phyloP scores from a whole-genome alignment of 257 asterid species.

The Vinca minor region DNA sequence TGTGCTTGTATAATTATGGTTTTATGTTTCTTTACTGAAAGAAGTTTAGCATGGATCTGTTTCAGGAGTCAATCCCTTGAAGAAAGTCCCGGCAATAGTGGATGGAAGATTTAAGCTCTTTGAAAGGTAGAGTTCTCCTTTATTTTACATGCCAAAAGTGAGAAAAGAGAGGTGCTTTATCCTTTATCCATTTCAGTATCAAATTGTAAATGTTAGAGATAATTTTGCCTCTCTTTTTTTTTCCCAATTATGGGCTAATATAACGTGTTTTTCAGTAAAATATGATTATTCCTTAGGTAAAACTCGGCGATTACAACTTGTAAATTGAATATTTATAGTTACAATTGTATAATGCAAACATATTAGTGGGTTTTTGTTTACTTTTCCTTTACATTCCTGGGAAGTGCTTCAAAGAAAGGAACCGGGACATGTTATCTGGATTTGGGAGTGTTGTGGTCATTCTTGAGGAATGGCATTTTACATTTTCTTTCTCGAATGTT shows the following conservation, averaged over 20 bases:
- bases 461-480: not conserved
- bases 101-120: conserved; percentile 84
- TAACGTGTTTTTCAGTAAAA: not conserved
- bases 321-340: not conserved
- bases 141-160: not conserved
- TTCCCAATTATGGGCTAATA: not conserved
- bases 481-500: not conserved
- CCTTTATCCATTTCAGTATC: not conserved
- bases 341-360: not conserved
- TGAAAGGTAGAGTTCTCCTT: conserved; percentile 47
- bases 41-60: not conserved
- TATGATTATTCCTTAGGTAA: not conserved
- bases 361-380: not conserved
- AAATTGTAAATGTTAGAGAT: not conserved
- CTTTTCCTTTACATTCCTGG: not conserved
- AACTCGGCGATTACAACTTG: not conserved
- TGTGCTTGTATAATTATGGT: not conserved
- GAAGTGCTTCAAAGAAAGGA: not conserved
- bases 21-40: not conserved
- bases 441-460: not conserved
- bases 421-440: not conserved
- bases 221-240: not conserved
- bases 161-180: not conserved
- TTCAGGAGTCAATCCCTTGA: conserved; percentile 71
- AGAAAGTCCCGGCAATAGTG: conserved; percentile 71